A percentile compares a stretch with the other conserved stretches of the same genome.
Conservation (phyloP, 1,284 basidiomycete genomes). For the Salmacisia buchloeana region DNA sequence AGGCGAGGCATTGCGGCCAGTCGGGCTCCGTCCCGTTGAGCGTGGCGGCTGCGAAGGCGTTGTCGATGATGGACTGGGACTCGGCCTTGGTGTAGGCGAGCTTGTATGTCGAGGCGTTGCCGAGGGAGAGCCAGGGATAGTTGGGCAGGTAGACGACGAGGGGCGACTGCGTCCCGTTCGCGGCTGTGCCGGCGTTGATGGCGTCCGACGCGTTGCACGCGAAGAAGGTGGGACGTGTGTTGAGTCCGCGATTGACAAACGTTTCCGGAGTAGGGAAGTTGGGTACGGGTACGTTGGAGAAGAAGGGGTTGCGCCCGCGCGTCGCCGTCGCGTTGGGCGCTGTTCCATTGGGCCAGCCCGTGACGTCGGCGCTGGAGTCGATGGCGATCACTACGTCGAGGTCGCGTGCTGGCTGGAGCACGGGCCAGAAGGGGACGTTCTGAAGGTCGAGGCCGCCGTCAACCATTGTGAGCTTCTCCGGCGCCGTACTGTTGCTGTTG, state of each 20-base stretch:
- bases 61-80: conserved; percentile 40
- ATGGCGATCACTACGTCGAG: conserved; percentile 67
- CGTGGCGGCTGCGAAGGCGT: conserved; percentile 39
- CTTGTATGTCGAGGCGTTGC: conserved; percentile 44
- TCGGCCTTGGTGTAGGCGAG: conserved; percentile 47
- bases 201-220: conserved; percentile 58
- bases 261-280: conserved; percentile 54
- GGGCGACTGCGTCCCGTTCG: conserved; percentile 49
- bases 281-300: conserved; percentile 51
- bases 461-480: conserved; percentile 16
- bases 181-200: conserved; percentile 34
- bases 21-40: conserved; percentile 24
- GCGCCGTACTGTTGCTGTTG: conserved; percentile 37
- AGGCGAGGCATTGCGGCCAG: conserved; percentile 42
- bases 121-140: conserved; percentile 53
- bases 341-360: conserved; percentile 62
- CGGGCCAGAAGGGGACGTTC: conserved; percentile 63
- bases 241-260: conserved; percentile 63
- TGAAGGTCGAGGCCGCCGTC: conserved; percentile 50
- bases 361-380: conserved; percentile 60
- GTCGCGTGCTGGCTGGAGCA: conserved; percentile 62
- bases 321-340: conserved; percentile 50
- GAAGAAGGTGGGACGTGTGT: conserved; percentile 68
- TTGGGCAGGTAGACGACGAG: conserved; percentile 54
- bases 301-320: conserved; percentile 14